A percentile compares a stretch with the other conserved stretches of the same genome.
Conservation (phyloP, 2,329 filamentous ascomycete genomes). For the Pseudogymnoascus sp. region DNA sequence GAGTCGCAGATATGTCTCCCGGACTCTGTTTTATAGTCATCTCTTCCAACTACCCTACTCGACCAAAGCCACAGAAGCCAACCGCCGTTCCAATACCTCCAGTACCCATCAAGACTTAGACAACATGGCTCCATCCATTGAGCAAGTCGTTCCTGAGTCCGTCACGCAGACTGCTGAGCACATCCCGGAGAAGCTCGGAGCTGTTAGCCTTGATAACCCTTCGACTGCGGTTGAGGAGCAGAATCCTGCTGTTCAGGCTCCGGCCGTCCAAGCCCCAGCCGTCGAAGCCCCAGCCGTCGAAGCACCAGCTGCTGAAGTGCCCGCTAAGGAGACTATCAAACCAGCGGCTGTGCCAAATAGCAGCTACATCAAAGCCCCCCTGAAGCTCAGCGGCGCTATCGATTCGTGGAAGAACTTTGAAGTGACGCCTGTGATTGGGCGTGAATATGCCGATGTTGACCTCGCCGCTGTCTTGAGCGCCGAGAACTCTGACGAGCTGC, state of each 20-base stretch:
- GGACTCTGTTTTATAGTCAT: conserved; percentile 10
- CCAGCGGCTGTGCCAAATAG: conserved; percentile 3
- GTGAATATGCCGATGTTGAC: conserved; percentile 35
- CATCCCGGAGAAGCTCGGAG: conserved; percentile 22
- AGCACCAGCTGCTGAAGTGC: not conserved
- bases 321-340: not conserved
- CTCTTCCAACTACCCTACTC: conserved; percentile 3
- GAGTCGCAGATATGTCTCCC: conserved; percentile 3
- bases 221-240: conserved; percentile 12
- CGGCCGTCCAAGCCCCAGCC: conserved; percentile 5
- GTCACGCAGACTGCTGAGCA: conserved; percentile 20
- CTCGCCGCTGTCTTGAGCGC: conserved; percentile 40
- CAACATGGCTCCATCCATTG: conserved; percentile 5
- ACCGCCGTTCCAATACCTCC: not conserved
- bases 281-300: not conserved
- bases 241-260: conserved; percentile 18
- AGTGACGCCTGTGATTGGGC: conserved; percentile 38
- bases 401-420: conserved; percentile 30
- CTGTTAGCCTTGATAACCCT: conserved; percentile 14
- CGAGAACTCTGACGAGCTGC: conserved; percentile 37
- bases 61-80: conserved; percentile 3
- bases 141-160: conserved; percentile 18
- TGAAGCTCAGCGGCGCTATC: conserved; percentile 24
- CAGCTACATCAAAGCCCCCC: conserved; percentile 21
- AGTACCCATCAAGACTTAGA: conserved; percentile 1